Percentiles rank a stretch among this genome's conserved stretches.
Conservation (phyloP, 495 filamentous ascomycete genomes). For the Hyaloscypha bicolor region DNA sequence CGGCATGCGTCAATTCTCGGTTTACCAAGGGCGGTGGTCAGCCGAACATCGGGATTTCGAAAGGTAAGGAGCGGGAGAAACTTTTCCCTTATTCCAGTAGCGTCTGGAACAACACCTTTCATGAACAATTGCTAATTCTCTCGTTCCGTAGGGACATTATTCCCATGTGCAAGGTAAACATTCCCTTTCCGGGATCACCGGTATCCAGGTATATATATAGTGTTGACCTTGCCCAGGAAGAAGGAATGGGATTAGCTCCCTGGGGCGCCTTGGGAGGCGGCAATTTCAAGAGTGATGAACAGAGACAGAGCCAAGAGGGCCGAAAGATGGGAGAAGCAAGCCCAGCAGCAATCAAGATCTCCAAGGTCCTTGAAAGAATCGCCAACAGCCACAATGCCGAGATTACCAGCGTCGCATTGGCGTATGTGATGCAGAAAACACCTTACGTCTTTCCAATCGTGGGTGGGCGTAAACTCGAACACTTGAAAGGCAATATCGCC, state of each 20-base stretch:
- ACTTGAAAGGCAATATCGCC: conserved; percentile 69
- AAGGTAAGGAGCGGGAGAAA: conserved; percentile 12
- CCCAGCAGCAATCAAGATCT: conserved; percentile 51
- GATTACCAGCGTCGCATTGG: conserved; percentile 64
- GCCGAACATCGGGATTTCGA: conserved; percentile 67
- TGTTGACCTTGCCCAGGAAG: conserved; percentile 33
- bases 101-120: neutral
- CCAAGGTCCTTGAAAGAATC: conserved; percentile 58
- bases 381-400: conserved; percentile 53
- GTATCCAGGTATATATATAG: neutral
- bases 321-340: conserved; percentile 20
- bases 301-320: conserved; percentile 34
- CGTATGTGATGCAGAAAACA: conserved; percentile 73
- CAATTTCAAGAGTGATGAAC: conserved; percentile 58
- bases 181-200: neutral
- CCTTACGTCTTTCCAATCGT: conserved; percentile 79
- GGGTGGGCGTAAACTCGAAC: conserved; percentile 60
- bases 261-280: conserved; percentile 69
- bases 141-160: conserved; percentile 56
- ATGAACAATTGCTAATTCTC: neutral
- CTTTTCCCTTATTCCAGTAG: neutral
- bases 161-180: conserved; percentile 52
- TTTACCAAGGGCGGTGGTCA: conserved; percentile 69
- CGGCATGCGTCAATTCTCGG: conserved; percentile 62
- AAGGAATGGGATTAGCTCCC: conserved; percentile 71